phyloP scores from a whole-genome alignment of 2,329 filamentous ascomycete genomes.

The Botrytis elliptica region DNA sequence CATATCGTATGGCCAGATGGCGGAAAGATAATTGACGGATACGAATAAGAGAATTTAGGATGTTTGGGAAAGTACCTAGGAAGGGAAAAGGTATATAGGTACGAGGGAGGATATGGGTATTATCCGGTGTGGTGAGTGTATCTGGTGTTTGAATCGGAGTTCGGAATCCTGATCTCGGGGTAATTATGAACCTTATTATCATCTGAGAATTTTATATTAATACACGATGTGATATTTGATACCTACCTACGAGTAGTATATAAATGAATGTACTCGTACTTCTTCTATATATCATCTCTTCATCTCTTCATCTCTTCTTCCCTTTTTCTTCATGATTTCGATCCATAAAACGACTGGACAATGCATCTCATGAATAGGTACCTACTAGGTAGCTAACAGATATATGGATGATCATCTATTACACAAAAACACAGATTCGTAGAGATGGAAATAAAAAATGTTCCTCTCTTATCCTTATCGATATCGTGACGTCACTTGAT shows the following conservation, averaged over 20 bases:
- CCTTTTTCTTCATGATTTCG: too few species aligned
- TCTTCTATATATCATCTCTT: not conserved
- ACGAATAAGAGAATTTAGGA: not conserved
- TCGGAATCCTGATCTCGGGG: not conserved
- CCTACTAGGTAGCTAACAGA: too few species aligned
- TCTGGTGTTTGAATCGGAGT: not conserved
- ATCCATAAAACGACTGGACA: too few species aligned
- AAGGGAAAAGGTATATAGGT: too few species aligned
- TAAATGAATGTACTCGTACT: not conserved
- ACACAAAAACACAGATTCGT: not conserved
- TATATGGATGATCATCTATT: too few species aligned
- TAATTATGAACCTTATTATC: not conserved
- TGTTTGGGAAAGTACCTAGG: not conserved
- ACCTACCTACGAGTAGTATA: too few species aligned
- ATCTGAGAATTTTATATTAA: not conserved
- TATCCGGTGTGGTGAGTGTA: not conserved
- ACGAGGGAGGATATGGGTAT: not conserved
- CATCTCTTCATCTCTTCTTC: too few species aligned
- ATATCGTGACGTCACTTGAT: constrained; percentile 6
- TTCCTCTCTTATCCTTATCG: not conserved
- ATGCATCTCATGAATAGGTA: too few species aligned
- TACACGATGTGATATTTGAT: too few species aligned
- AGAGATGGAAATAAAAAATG: not conserved
- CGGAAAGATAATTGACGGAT: not conserved
- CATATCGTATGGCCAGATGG: too few species aligned